phyloP scores from a whole-genome alignment of 2,329 filamentous ascomycete species.

The Alternaria sp. region DNA sequence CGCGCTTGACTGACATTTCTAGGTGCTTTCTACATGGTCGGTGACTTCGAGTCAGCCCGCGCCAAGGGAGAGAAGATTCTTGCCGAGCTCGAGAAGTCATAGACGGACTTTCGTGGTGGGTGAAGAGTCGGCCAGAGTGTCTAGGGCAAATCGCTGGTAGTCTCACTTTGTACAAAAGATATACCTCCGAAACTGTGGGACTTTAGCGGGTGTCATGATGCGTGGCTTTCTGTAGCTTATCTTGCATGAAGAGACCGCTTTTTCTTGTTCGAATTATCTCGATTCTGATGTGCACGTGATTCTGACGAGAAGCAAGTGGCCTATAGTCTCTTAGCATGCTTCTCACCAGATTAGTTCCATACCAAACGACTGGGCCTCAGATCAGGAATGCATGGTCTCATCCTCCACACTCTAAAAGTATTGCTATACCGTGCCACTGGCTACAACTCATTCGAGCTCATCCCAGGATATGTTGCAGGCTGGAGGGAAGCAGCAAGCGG shows the following conservation, averaged over 20 bases:
- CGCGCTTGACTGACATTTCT: conserved; percentile 23
- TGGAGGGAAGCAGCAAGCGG: background rate
- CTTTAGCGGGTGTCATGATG: conserved; percentile 42
- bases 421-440: background rate
- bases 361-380: background rate
- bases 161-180: conserved; percentile 49
- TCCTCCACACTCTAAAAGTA: background rate
- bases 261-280: conserved; percentile 27
- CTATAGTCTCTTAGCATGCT: background rate
- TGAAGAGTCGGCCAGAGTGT: conserved; percentile 43
- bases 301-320: background rate
- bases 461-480: background rate
- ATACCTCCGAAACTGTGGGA: conserved; percentile 42
- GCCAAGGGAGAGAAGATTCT: conserved; percentile 99
- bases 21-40: conserved; percentile 95
- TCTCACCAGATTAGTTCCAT: background rate
- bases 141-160: conserved; percentile 40
- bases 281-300: background rate
- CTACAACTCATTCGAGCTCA: background rate
- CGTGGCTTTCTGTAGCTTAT: conserved; percentile 49
- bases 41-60: conserved; percentile 89
- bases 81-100: conserved; percentile 77
- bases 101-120: conserved; percentile 39
- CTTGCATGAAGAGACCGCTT: conserved; percentile 48
- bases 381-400: background rate